A percentile compares a stretch with the other conserved stretches of the same genome.
These are phyloP conservation scores for Acacia crassicarpa DNA, from an alignment of 306 rosid genomes.

Conservation along the genomic window DNA sequence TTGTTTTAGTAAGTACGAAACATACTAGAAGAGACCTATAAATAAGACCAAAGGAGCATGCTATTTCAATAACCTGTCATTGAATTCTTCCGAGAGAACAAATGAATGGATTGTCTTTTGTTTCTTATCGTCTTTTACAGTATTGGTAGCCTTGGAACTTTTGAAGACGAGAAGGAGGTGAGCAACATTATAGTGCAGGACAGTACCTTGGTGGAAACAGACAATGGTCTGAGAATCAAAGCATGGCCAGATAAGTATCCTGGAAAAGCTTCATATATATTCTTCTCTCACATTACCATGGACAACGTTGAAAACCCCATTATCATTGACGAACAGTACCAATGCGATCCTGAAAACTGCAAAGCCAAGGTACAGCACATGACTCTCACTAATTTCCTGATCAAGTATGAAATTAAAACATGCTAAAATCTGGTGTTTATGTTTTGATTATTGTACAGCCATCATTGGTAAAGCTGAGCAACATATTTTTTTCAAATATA, in stretches of 20 bases:
- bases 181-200: constrained; percentile 19
- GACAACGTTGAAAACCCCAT: constrained; percentile 40
- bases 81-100: neutral
- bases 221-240: constrained; percentile 47
- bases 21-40: no score
- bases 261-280: constrained; percentile 29
- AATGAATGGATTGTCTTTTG: neutral
- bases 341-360: constrained; percentile 26
- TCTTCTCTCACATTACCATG: constrained; percentile 39
- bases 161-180: constrained; percentile 25
- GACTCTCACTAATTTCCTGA: neutral
- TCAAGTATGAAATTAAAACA: neutral
- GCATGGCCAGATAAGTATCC: constrained; percentile 33
- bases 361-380: neutral
- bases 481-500: constrained; percentile 42
- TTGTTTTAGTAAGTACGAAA: no score
- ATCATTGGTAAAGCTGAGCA: constrained; percentile 52
- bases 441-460: constrained; percentile 36
- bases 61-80: neutral
- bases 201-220: constrained; percentile 25
- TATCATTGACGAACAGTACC: constrained; percentile 48
- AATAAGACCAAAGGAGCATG: no score
- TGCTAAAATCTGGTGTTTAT: neutral
- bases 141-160: constrained; percentile 48
- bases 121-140: neutral